Base-by-base conservation (phyloP, 2,329 filamentous ascomycete genomes). In the Aspergillus tamarii region DNA sequence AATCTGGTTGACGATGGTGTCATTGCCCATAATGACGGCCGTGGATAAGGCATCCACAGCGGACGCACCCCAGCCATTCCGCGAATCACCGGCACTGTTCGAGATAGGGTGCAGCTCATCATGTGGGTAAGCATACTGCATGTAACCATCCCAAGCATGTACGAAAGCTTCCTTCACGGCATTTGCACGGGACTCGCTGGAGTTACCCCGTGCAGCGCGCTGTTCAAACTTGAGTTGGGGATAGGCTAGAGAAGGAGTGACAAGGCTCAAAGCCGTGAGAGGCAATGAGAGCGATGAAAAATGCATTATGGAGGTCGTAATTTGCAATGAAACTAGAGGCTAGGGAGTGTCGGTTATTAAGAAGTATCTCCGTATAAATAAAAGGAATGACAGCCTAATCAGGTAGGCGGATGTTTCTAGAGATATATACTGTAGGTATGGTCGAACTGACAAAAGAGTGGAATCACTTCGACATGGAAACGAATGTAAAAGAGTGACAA, bases 61-160 rank as follows among this genome's bases (percentile, higher is more conserved):
- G 48, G 89, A 93, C 34, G 92, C 91, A 28, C 92, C 93, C 93
- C 93, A 96, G 60, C 88, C 89, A 72, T 94, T 94, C 66, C 91
- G 85, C 60, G 91, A 91, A 75, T 96, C 88, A 26, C 83, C 82
- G 64, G 80, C 89, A 0, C 77, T 78, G 68, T 92, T 91, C 46
- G 84, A 85, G 16, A 91, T 82, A 0, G 93, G 92, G 65, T 82
- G 83, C 11, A 96, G 80, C 52, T 92, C 91, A 75, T 96, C 92
- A 69, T 92, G 87, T 1, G 90, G 91, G 66, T 91, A 94, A 0
- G 91, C 91, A 77, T 91, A 87, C 77, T 87, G 80, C 71, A 87
- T 85, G 75, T 94, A 94, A 2, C 89, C 90, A 63, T 88, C 78
- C 90, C 91, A 94, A 2, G 90, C 89, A 70, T 85, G 84, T 62